Evolutionary conservation across 768 basidiomycete genomes (phyloP), one percentile per base, ranked within the genome.

Genomic region (Pulveroboletus ravenelii): DNA sequence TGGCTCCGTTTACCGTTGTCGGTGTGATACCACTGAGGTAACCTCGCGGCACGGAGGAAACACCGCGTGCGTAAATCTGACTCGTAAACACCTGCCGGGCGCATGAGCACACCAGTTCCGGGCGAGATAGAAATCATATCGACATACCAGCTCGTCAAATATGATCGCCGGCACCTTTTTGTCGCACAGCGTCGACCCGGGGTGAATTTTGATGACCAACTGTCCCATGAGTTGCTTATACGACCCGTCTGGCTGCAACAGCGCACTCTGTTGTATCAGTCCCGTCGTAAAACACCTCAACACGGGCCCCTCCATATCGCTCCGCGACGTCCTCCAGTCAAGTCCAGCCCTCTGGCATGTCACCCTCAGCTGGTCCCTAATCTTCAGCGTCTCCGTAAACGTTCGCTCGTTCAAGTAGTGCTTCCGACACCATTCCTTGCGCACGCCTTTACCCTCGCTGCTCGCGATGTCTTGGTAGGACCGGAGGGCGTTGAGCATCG

Each of bases 11-110:
- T 34, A 45, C 41, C 31, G 35, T 17, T 40, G 56, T 32, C 15
- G 61, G 65, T 10, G 59, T 55, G 30, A 41, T 25, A 30, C 54
- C 47, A 40, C 39, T 55, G 38, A 80, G 67, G 57, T 72, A 85
- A 18, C 70, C 65, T 56, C 84, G 85, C 4, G 85, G 81, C 35
- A 97, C 80, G 2, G 81, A 73, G 0, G 93, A 94, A 10, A 95
- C 94, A n/a, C 87, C 88, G 3, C 94, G 84, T 3, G 93, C 94
- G 59, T 94, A 98, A 36, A 90, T 84, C 49, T 85, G 82, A 52
- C 78, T 87, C 14, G 91, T 93, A 61, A 85, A 83, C 42, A 91
- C 75, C 87, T 90, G 60, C n/a, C 17, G 31, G 3, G 52, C 45
- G 27, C 44, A 37, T 43, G 25, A 49, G n/a, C 31, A 36, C 42